Conservation (phyloP, 2,329 filamentous ascomycete genomes). For the Colletotrichum sp. region DNA sequence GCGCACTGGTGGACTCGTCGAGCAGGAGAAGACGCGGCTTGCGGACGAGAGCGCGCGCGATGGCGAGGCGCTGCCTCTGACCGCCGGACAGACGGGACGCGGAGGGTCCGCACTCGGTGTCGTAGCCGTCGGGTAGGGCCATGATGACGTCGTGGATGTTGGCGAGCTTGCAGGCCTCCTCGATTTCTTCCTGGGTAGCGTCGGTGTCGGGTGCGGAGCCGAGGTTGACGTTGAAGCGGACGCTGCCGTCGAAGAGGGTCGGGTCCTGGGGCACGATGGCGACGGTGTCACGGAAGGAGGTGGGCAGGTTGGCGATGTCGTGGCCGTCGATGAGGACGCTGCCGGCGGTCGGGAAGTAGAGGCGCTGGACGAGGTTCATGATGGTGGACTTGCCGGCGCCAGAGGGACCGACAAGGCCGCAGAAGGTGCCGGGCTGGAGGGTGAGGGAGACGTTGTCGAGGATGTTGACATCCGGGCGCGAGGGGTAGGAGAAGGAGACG, state of each 20-base stretch:
- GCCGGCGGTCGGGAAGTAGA: conserved; percentile 58
- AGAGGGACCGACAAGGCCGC: conserved; percentile 49
- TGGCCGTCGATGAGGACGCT: conserved; percentile 56
- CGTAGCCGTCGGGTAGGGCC: conserved; percentile 67
- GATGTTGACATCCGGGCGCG: conserved; percentile 59
- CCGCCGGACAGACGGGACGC: conserved; percentile 79
- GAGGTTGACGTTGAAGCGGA: conserved; percentile 61
- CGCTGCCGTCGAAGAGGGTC: conserved; percentile 61
- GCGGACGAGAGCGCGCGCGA: conserved; percentile 77
- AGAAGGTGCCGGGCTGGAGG: conserved; percentile 42
- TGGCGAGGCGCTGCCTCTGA: conserved; percentile 78
- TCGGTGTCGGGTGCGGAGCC: conserved; percentile 59
- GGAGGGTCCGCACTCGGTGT: conserved; percentile 73
- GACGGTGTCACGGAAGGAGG: conserved; percentile 55
- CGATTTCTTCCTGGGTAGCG: conserved; percentile 64
- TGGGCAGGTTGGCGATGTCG: conserved; percentile 40
- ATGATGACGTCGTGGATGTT: conserved; percentile 75
- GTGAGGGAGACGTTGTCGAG: conserved; percentile 42
- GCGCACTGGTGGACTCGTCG: conserved; percentile 81
- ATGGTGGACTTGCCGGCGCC: conserved; percentile 55
- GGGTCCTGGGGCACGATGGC: conserved; percentile 64
- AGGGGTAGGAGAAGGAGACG: conserved; percentile 66
- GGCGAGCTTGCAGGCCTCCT: conserved; percentile 69
- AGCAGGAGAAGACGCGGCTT: conserved; percentile 76
- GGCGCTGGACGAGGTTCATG: conserved; percentile 54